phyloP scores from a whole-genome alignment of 768 basidiomycete species.

The Kwoniella shandongensis region DNA sequence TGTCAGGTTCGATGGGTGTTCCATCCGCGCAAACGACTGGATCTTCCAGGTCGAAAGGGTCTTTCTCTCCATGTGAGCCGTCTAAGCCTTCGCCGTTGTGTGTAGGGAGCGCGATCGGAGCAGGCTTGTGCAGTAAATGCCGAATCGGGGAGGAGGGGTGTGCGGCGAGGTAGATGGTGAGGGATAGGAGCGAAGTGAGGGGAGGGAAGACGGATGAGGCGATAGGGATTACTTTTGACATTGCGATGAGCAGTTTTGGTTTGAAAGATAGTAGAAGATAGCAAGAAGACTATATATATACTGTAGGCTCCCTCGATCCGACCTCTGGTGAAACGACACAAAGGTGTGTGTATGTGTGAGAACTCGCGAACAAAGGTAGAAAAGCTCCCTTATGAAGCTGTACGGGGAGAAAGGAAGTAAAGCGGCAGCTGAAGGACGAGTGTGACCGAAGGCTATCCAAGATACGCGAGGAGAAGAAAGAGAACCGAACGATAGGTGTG shows the following conservation, averaged over 20 bases:
- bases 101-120: slow-evolving; percentile 29
- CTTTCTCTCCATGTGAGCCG: slow-evolving; percentile 29
- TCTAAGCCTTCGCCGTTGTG: slow-evolving; percentile 31
- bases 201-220: slow-evolving; percentile 35
- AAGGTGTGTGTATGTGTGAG: too few relatives aligned
- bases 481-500: too few relatives aligned
- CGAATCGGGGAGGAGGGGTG: slow-evolving; percentile 36
- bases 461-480: too few relatives aligned
- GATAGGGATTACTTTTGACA: slow-evolving; percentile 23
- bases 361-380: too few relatives aligned
- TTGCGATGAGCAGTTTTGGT: slow-evolving; percentile 2
- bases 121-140: slow-evolving; percentile 6
- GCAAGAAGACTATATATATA: too few relatives aligned
- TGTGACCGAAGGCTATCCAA: too few relatives aligned
- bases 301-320: too few relatives aligned
- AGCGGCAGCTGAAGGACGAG: too few relatives aligned
- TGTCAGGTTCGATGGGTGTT: slow-evolving; percentile 29
- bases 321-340: too few relatives aligned
- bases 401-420: too few relatives aligned
- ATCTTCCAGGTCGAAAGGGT: slow-evolving; percentile 44
- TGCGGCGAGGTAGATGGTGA: slow-evolving; percentile 35
- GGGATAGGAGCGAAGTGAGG: slow-evolving; percentile 29
- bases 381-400: too few relatives aligned
- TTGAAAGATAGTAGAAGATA: not conserved
- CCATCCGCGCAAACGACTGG: slow-evolving; percentile 33